Percentiles rank a stretch among this genome's conserved stretches.
Conservation (phyloP, 2,329 filamentous ascomycete genomes). For the Akanthomyces uredinophilus region DNA sequence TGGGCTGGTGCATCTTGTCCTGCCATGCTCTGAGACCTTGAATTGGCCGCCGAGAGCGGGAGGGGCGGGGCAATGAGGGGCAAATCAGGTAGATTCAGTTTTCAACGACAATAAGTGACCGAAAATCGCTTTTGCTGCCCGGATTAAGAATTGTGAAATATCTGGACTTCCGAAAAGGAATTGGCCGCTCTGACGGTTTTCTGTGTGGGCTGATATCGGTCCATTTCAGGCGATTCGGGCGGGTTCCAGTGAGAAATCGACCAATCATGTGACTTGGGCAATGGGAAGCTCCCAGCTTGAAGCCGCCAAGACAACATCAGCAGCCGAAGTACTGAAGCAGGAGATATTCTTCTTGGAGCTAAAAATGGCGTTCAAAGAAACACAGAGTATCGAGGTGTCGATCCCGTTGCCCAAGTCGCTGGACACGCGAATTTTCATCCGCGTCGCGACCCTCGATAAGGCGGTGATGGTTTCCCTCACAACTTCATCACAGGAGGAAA, state of each 20-base stretch:
- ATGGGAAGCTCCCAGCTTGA: neutral
- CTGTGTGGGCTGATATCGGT: slow-evolving; percentile 6
- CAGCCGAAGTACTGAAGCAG: neutral
- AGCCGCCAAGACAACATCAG: neutral
- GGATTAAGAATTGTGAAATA: neutral
- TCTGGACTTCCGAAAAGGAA: neutral
- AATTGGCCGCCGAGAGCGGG: neutral
- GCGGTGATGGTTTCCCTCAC: slow-evolving; percentile 57
- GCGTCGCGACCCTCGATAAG: slow-evolving; percentile 53
- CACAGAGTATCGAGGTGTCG: slow-evolving; percentile 40
- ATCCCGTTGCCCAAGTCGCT: slow-evolving; percentile 55
- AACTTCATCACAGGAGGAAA: slow-evolving; percentile 50
- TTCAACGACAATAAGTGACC: neutral
- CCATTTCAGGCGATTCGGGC: neutral
- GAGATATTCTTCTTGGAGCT: neutral
- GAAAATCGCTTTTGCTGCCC: no score
- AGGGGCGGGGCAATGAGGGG: neutral
- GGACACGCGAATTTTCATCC: slow-evolving; percentile 57
- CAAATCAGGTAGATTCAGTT: neutral
- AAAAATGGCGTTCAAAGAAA: slow-evolving; percentile 23
- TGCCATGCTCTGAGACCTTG: neutral
- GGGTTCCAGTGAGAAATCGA: neutral
- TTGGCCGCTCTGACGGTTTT: neutral
- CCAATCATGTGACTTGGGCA: slow-evolving; percentile 12
- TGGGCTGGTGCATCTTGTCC: neutral